phyloP scores from a whole-genome alignment of 106 monocot species.

The Chionographis japonica region DNA sequence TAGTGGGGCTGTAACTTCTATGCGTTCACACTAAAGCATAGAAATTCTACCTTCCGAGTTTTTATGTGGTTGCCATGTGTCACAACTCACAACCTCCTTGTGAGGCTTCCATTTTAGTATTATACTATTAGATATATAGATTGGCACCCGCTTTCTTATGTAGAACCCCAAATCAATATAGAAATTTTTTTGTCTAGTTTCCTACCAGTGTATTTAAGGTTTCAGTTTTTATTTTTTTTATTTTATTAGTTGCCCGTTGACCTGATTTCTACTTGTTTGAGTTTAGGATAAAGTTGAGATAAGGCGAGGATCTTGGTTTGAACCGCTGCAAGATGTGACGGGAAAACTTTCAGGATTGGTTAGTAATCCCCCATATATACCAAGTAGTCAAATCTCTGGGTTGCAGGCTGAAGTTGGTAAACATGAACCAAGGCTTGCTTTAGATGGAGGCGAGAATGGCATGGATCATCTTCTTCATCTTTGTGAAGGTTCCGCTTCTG shows the following conservation, averaged over 20 bases:
- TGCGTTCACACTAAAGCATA: too few relatives aligned
- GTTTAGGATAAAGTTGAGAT: slow-evolving; percentile 76
- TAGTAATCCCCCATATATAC: slow-evolving; percentile 97
- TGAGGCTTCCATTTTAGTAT: too few relatives aligned
- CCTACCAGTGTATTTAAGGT: background rate
- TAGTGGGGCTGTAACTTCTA: too few relatives aligned
- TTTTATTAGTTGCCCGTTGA: background rate
- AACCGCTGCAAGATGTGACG: slow-evolving; percentile 65
- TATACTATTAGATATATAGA: too few relatives aligned
- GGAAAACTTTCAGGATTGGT: slow-evolving; percentile 74
- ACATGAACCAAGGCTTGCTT: slow-evolving; percentile 77
- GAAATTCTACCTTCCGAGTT: too few relatives aligned
- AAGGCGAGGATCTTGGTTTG: slow-evolving; percentile 88
- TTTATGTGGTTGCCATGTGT: too few relatives aligned
- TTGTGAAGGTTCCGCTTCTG: slow-evolving; percentile 58
- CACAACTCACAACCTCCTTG: too few relatives aligned
- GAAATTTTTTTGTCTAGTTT: too few relatives aligned
- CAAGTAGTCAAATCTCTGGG: slow-evolving; percentile 60
- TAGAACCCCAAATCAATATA: too few relatives aligned
- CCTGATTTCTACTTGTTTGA: background rate
- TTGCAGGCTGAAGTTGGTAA: slow-evolving; percentile 80
- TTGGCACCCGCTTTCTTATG: too few relatives aligned
- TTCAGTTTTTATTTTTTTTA: background rate
- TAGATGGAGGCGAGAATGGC: slow-evolving; percentile 84
- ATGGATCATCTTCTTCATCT: slow-evolving; percentile 75